These are phyloP conservation scores for Leucocoprinus leucothites DNA, from an alignment of 768 basidiomycete genomes.

Conservation along the genomic window DNA sequence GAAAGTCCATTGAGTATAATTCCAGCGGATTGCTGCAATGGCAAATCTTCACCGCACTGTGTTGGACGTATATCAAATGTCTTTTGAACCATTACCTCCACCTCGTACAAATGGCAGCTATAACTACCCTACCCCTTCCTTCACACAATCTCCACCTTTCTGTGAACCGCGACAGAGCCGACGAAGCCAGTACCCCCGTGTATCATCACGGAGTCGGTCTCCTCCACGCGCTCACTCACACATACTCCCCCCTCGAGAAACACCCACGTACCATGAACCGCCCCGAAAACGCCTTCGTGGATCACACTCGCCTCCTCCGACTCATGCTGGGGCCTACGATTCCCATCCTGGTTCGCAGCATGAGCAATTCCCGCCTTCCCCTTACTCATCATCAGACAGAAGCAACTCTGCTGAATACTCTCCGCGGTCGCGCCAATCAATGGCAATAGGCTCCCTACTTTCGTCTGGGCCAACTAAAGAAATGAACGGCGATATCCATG, in stretches of 20 bases:
- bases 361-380: conserved; percentile 65
- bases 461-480: conserved; percentile 43
- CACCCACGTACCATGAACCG: conserved; percentile 30
- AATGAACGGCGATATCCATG: conserved; percentile 29
- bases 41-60: conserved; percentile 69
- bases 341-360: conserved; percentile 26
- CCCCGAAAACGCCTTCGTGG: conserved; percentile 63
- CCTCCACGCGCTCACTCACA: conserved; percentile 31
- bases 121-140: conserved; percentile 37
- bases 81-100: conserved; percentile 21
- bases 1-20: conserved; percentile 10
- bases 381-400: conserved; percentile 65
- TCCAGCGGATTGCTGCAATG: conserved; percentile 67
- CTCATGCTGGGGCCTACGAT: conserved; percentile 39
- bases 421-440: conserved; percentile 67
- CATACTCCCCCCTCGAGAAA: conserved; percentile 32
- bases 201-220: conserved; percentile 36
- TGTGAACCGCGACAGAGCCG: conserved; percentile 30
- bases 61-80: conserved; percentile 54
- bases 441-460: conserved; percentile 78
- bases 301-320: conserved; percentile 53
- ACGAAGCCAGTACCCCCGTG: conserved; percentile 31
- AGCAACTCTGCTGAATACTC: conserved; percentile 70
- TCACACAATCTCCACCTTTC: conserved; percentile 32
- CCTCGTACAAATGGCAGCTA: conserved; percentile 28